Base-by-base conservation (phyloP, 805 yeast species). In the Cyberlindnera misumaiensis region DNA sequence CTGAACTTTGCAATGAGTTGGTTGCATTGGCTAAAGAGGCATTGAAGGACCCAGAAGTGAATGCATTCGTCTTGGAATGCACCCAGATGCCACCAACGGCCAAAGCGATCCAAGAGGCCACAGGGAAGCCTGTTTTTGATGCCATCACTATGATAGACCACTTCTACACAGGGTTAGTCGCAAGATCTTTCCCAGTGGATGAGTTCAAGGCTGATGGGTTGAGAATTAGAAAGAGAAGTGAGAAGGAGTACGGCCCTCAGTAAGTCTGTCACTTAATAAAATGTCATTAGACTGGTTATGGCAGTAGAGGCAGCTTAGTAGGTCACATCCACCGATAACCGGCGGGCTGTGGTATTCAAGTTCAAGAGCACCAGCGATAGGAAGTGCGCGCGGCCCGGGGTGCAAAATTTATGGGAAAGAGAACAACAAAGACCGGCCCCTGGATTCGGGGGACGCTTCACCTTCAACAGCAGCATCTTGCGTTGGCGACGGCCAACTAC, bases 1-100 rank as follows among this genome's bases (percentile, higher is more conserved):
- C 53, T 20, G 52, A 50, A 31, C 41, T 55, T 2, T 55, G 48
- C 17, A 42, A 47, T 7, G 63, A 60, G 36, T 38, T 58, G 29
- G 55, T 59, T 8, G 34, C 31, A 7, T 36, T 55, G 22, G 56
- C 60, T 2, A 32, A 42, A 14, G 44, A 42, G 4, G 40, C 57
- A 1, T 41, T 41, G 7, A 43, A 50, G 14, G 46, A 45, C 16
- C 49, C 53, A 8, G 32, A 39, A 5, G 48, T 59, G 27, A 55
- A 56, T 11, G 63, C 55, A 0, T 47, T 60, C 38, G 61, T 60
- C 9, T 48, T 60, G 38, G 65, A 59, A 39, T 59, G 66, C 38
- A 56, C 63, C 7, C 61, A 60, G 35, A 60, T 62, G 62, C 63
- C 62, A 14, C 64, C 63, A n/a, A 52, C 43, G 34, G 47, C 62